Evolutionary conservation across 306 rosid species (phyloP).

Genomic region (Oemleria cerasiformis): DNA sequence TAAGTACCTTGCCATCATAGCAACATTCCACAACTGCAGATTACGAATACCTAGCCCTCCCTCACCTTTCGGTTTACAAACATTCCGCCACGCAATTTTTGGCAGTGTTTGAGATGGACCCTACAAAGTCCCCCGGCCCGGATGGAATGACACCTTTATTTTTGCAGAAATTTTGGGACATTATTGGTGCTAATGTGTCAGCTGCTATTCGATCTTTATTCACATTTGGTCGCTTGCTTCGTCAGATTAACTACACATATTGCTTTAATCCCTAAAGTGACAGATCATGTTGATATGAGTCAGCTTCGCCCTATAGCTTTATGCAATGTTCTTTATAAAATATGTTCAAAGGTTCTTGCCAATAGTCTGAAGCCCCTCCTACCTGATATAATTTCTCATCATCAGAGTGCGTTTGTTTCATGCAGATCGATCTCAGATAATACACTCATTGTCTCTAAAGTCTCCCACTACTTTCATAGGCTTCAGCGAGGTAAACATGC

Average conservation of each 20-base stretch:
- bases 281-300: neutral
- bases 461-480: too few species aligned
- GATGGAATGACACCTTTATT: too few species aligned
- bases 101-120: neutral
- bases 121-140: neutral
- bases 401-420: neutral
- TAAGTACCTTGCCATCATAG: too few species aligned
- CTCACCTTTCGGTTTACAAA: too few species aligned
- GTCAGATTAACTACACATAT: too few species aligned
- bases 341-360: neutral
- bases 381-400: neutral
- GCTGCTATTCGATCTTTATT: neutral
- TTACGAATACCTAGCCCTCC: too few species aligned
- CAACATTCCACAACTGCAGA: too few species aligned
- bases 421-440: neutral
- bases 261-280: neutral
- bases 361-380: neutral
- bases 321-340: too few species aligned
- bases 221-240: neutral
- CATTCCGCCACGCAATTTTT: too few species aligned
- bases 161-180: too few species aligned
- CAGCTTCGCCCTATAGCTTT: neutral
- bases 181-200: neutral
- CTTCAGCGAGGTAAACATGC: neutral
- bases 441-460: neutral